These are phyloP conservation scores for Phaeophleospora eucalypticola DNA, from an alignment of 2,329 filamentous ascomycete species.

Conservation along the genomic window DNA sequence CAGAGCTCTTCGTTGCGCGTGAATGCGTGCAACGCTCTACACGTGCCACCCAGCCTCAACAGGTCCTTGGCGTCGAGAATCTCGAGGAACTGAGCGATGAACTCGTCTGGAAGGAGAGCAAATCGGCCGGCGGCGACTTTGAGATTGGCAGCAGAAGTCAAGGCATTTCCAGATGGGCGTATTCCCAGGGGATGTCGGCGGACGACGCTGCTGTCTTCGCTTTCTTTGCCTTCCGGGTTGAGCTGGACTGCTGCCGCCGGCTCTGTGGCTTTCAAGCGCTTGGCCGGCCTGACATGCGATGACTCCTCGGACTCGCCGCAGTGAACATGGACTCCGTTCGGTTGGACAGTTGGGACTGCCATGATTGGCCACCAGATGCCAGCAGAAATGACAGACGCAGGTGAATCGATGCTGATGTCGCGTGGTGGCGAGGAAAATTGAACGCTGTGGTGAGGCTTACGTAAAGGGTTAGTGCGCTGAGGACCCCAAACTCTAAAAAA, in stretches of 20 bases:
- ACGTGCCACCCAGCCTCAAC: constrained; percentile 66
- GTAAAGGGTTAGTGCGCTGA: no score
- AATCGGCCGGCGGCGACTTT: constrained; percentile 64
- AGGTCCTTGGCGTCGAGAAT: constrained; percentile 63
- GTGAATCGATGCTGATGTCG: constrained; percentile 1
- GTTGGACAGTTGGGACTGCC: constrained; percentile 6
- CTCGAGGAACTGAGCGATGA: constrained; percentile 72
- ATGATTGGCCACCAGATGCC: constrained; percentile 6
- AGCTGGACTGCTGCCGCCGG: constrained; percentile 1
- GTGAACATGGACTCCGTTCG: constrained; percentile 1
- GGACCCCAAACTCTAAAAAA: not conserved
- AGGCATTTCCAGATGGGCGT: constrained; percentile 81
- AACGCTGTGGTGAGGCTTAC: no score
- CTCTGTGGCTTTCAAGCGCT: constrained; percentile 13
- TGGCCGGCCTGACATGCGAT: constrained; percentile 15
- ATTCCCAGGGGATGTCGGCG: constrained; percentile 77
- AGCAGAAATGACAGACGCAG: constrained; percentile 6
- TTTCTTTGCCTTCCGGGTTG: constrained; percentile 3
- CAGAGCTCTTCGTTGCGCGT: constrained; percentile 81
- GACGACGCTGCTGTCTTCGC: constrained; percentile 46
- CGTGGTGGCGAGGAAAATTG: no score
- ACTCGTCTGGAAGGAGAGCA: constrained; percentile 70
- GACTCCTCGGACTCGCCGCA: constrained; percentile 10
- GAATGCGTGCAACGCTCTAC: constrained; percentile 83
- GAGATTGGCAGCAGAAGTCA: constrained; percentile 63